Percentiles rank a stretch among this genome's conserved stretches.
Conservation (phyloP, 768 basidiomycete genomes). For the Tulasnella sp. region DNA sequence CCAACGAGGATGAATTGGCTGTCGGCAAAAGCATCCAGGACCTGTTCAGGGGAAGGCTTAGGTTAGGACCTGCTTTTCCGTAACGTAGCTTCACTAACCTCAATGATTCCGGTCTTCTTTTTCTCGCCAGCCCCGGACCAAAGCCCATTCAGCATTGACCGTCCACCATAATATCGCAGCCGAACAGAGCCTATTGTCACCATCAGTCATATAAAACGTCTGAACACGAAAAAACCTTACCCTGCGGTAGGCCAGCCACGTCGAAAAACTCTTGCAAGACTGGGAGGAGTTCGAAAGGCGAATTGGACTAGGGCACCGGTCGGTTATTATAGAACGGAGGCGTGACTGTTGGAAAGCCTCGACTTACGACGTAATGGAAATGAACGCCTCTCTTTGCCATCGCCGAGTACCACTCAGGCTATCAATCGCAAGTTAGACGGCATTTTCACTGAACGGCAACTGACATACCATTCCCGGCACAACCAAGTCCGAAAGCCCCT, state of each 20-base stretch:
- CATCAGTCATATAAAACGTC: background rate
- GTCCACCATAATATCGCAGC: conserved; percentile 64
- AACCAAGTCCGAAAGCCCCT: conserved; percentile 62
- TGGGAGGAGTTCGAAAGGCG: conserved; percentile 74
- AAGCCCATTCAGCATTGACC: conserved; percentile 72
- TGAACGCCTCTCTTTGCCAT: conserved; percentile 40
- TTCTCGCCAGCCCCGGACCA: conserved; percentile 66
- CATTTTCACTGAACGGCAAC: conserved; percentile 66
- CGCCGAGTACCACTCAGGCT: conserved; percentile 21
- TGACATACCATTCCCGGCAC: conserved; percentile 65
- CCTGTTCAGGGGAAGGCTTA: background rate
- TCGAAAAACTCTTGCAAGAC: conserved; percentile 65
- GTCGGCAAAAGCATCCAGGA: conserved; percentile 60
- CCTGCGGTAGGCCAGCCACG: conserved; percentile 55
- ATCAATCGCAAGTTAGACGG: conserved; percentile 23
- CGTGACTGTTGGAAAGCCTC: conserved; percentile 17
- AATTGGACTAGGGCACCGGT: conserved; percentile 57
- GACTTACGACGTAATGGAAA: conserved; percentile 79
- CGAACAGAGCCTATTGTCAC: conserved; percentile 50
- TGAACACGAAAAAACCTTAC: conserved; percentile 23
- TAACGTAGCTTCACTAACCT: conserved; percentile 25
- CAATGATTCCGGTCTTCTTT: conserved; percentile 71
- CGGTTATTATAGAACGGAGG: conserved; percentile 10
- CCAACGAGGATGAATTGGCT: conserved; percentile 78
- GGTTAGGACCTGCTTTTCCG: background rate